Evolutionary conservation across 768 basidiomycete genomes (phyloP), one percentile per base, ranked within the genome.

Genomic region (Clitopilus hobsonii): DNA sequence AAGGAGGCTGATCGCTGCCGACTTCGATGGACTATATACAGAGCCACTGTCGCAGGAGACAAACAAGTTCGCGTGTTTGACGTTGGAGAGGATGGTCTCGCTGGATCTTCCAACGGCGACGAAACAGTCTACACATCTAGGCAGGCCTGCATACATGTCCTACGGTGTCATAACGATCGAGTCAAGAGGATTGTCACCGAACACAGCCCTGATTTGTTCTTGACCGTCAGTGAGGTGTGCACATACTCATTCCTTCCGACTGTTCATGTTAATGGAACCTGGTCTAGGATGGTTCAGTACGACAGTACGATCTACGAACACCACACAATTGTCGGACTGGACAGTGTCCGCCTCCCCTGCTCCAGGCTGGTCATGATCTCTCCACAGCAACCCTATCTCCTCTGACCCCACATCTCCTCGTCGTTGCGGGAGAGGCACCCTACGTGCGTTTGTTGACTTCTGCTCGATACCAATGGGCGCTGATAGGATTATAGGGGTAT

Each of bases 211-310:
- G 84, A 89, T 67, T 60, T 82, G 38, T 92, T 92, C 66, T 67
- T 92, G 23, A 85, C 90, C 0, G 85, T 89, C n/a, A 78, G 82
- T n/a, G 89, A 91, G 79, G 89, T 86, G 51, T 27, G 78, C n/a
- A n/a, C n/a, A n/a, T n/a, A n/a, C n/a, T n/a, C n/a, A n/a, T n/a
- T n/a, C n/a, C n/a, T n/a, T n/a, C n/a, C n/a, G n/a, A n/a, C n/a
- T n/a, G n/a, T n/a, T n/a, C n/a, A n/a, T n/a, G n/a, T n/a, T n/a
- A n/a, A n/a, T n/a, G n/a, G n/a, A n/a, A n/a, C n/a, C n/a, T n/a
- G n/a, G n/a, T n/a, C n/a, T n/a, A 93, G 87, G 93, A 96, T 69
- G 92, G 91, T 3, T 80, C 86, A 25, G 91, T 94, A 8, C 81
- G 93, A 23, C 92, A 94, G 64, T 93, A 95, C 65, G 93, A 96